A percentile compares a stretch with the other conserved stretches of the same genome.
Conservation (phyloP, 768 basidiomycete species). For the Serendipita sp. region DNA sequence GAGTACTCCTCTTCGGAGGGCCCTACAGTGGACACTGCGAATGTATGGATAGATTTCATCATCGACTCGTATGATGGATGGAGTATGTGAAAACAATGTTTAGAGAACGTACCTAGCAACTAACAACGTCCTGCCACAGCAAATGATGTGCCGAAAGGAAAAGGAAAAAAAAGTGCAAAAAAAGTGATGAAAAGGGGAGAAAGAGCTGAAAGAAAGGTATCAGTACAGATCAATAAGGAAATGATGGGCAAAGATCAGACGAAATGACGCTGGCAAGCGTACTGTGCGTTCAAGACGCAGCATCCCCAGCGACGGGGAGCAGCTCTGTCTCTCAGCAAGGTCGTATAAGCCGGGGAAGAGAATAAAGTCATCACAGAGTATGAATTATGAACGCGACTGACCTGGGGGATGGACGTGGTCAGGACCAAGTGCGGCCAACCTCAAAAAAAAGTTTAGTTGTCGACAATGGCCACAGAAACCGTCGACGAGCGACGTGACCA, state of each 20-base stretch:
- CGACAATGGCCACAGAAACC: too few species aligned
- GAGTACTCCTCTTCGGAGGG: conserved; percentile 52
- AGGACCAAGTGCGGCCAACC: background rate
- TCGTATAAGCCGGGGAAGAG: conserved; percentile 88
- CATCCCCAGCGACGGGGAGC: conserved; percentile 52
- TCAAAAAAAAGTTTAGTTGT: background rate
- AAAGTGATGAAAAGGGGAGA: conserved; percentile 5
- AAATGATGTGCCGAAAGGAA: background rate
- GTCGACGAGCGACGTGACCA: too few species aligned
- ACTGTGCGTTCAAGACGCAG: conserved; percentile 39
- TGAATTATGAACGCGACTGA: background rate
- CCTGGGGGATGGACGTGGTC: background rate
- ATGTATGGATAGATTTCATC: conserved; percentile 45
- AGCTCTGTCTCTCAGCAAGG: conserved; percentile 70
- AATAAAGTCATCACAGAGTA: conserved; percentile 51
- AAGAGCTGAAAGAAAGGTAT: conserved; percentile 11
- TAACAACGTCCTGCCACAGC: background rate
- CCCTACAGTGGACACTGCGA: conserved; percentile 78
- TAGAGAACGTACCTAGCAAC: background rate
- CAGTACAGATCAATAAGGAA: background rate
- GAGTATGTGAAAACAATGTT: background rate
- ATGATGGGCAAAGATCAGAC: conserved; percentile 36
- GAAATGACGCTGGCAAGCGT: conserved; percentile 83
- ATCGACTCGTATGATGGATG: conserved; percentile 24
- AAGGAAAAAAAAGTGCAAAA: background rate